These are phyloP conservation scores for Ceriops decandra DNA, from an alignment of 345 rosid genomes.

Conservation along the genomic window DNA sequence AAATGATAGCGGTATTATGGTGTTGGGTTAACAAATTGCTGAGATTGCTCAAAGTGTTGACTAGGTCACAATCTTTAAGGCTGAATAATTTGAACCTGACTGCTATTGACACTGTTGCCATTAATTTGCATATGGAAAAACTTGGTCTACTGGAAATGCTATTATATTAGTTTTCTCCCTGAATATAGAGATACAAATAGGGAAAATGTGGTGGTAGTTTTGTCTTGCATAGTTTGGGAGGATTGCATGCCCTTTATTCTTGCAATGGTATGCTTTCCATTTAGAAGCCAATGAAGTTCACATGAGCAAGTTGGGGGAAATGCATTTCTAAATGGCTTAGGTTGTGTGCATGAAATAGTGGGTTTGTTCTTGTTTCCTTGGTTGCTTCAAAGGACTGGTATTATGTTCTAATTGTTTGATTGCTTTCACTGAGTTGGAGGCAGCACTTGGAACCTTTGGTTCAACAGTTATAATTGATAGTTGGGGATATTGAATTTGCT, in stretches of 20 bases:
- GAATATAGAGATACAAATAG: constrained; percentile 16
- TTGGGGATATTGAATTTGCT: constrained; percentile 22
- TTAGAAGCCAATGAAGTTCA: constrained; percentile 16
- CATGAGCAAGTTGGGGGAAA: constrained; percentile 14
- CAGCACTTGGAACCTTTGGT: constrained; percentile 20
- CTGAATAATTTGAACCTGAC: constrained; percentile 39
- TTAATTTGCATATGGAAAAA: constrained; percentile 23
- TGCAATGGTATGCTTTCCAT: not conserved
- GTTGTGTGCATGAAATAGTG: constrained; percentile 5
- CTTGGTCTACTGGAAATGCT: constrained; percentile 6
- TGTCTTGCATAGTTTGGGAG: constrained; percentile 11
- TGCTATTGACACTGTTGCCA: constrained; percentile 24
- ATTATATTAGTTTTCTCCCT: constrained; percentile 6
- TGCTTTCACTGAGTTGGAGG: constrained; percentile 23
- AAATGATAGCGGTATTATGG: constrained; percentile 15
- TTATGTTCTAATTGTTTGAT: constrained; percentile 17
- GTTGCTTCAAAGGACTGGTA: constrained; percentile 23
- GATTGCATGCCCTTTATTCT: not conserved
- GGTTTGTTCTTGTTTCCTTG: constrained; percentile 9
- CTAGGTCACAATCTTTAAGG: constrained; percentile 38
- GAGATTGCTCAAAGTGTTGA: constrained; percentile 24
- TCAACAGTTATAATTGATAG: constrained; percentile 22
- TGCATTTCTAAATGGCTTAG: constrained; percentile 8
- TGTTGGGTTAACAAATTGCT: constrained; percentile 25
- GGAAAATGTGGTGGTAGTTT: constrained; percentile 14